Evolutionary conservation across 345 rosid genomes (phyloP), one percentile per base, ranked within the genome.

Genomic region (Geranium brycei): DNA sequence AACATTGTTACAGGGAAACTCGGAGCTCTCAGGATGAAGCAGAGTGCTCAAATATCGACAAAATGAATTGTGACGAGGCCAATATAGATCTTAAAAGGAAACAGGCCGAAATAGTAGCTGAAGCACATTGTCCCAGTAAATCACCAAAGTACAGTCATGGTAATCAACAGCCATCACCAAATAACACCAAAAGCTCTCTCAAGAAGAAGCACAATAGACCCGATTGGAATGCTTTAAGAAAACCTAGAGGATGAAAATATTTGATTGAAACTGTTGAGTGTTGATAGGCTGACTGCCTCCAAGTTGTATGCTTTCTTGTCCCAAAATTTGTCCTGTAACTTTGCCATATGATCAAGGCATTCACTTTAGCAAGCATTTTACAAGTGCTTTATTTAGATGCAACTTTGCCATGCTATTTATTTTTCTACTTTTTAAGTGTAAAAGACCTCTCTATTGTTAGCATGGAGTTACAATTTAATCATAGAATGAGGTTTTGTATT

Each of bases 11-110:
- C 81, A 84, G 89, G 67, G 86, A 77, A 68, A 79, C 78, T 65
- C 78, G 58, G 32, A 69, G 79, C 40, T 77, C 73, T 47, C 69
- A 62, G 38, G 73, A 79, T 66, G 82, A 69, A 58, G 78, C 78
- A n/a, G 83, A 77, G 62, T 55, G 72, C 66, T 69, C 76, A 7
- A 72, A 74, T 68, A 67, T 63, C 23, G 72, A 69, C 57, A 62
- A 66, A 51, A 57, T 59, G 40, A 64, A 67, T 62, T 7, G 31
- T 16, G 78, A 76, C 62, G 66, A 68, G 56, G 41, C 41, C 41
- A 82, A 80, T 71, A 87, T 82, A 58, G 92, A 85, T 74, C 81
- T 76, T 68, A 87, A 91, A 82, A 75, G 97, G 73, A 95, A 87
- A 75, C 89, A 88, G 63, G 32, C 77, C 1, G 86, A 81, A 18